Evolutionary conservation across 2,329 filamentous ascomycete species (phyloP).

Genomic region (Talaromyces sp.): DNA sequence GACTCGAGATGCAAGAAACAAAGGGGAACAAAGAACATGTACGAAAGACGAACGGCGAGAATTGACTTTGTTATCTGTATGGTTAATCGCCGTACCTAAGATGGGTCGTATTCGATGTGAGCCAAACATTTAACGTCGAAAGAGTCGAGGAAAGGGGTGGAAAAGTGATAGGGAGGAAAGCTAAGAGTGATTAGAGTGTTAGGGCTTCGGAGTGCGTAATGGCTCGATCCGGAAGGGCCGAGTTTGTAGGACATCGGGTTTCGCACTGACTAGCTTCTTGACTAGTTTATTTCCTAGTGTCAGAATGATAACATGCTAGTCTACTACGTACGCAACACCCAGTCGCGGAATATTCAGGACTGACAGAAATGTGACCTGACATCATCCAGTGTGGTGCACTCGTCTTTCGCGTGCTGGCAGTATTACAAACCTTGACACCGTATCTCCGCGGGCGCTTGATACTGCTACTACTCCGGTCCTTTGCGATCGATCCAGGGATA

Average conservation of each 20-base stretch:
- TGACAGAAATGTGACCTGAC: slow-evolving; percentile 7
- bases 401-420: not conserved
- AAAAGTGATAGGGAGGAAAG: slow-evolving; percentile 18
- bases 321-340: not conserved
- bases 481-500: not conserved
- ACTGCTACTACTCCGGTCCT: not conserved
- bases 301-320: not conserved
- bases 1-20: not conserved
- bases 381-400: not conserved
- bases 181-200: not conserved
- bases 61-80: not conserved
- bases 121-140: not conserved
- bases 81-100: not conserved
- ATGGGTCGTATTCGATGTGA: not conserved
- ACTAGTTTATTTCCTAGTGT: not conserved
- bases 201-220: slow-evolving; percentile 5
- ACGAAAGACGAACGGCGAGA: not conserved
- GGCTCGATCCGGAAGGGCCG: not conserved
- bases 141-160: not conserved
- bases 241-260: not conserved
- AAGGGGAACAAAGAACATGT: slow-evolving; percentile 1
- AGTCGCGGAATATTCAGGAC: not conserved
- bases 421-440: not conserved
- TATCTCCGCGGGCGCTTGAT: not conserved
- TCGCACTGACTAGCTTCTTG: not conserved